phyloP scores from a whole-genome alignment of 345 rosid species.

The Pistacia integerrima region DNA sequence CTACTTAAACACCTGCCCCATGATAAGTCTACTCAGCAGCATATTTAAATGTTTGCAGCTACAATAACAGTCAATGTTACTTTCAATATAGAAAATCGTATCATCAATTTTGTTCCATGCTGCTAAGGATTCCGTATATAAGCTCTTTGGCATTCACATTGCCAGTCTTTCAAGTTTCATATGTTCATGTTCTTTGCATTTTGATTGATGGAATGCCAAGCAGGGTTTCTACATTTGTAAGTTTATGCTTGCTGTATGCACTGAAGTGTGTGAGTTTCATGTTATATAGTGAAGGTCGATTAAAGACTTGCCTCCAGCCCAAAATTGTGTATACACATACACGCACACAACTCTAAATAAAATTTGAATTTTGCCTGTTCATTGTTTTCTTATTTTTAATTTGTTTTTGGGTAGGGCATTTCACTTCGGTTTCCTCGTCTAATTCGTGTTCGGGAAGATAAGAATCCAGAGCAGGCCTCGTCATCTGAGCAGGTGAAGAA shows the following conservation, averaged over 20 bases:
- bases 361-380: neutral
- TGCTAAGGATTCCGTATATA: neutral
- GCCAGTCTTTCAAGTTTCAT: neutral
- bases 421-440: slow-evolving; percentile 91
- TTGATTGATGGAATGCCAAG: neutral
- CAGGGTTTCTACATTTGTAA: neutral
- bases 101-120: neutral
- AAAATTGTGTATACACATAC: neutral
- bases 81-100: neutral
- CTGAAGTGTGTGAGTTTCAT: neutral
- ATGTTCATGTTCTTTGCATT: slow-evolving; percentile 5
- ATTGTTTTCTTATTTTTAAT: neutral
- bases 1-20: neutral
- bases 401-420: slow-evolving; percentile 53
- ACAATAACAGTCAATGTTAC: neutral
- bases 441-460: slow-evolving; percentile 79
- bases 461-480: slow-evolving; percentile 79
- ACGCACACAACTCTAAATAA: neutral
- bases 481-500: slow-evolving; percentile 78
- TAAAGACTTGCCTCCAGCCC: neutral
- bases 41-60: neutral
- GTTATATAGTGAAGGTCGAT: neutral
- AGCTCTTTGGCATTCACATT: neutral
- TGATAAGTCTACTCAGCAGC: neutral
- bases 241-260: neutral